Conservation (phyloP, 1,284 basidiomycete species). For the Heterobasidion irregulare region DNA sequence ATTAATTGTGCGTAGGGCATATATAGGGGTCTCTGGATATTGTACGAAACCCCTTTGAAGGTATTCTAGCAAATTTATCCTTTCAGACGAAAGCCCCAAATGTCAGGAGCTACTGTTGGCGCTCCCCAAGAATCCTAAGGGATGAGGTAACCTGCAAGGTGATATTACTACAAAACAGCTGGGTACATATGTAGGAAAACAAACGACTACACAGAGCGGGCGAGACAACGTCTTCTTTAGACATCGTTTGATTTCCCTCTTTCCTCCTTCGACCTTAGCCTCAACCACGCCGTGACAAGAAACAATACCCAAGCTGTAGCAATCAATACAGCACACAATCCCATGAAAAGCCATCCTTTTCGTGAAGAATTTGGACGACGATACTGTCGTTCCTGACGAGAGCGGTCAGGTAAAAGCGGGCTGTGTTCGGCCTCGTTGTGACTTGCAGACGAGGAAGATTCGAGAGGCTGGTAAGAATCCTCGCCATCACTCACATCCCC, state of each 20-base stretch:
- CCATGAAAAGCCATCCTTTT: constrained; percentile 44
- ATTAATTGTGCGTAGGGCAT: too few relatives aligned
- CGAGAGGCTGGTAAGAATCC: background rate
- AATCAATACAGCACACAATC: constrained; percentile 36
- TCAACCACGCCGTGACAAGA: constrained; percentile 51
- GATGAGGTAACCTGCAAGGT: too few relatives aligned
- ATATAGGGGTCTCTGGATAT: too few relatives aligned
- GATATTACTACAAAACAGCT: too few relatives aligned
- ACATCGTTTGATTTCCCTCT: constrained; percentile 4
- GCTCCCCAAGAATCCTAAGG: background rate
- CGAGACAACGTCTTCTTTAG: too few relatives aligned
- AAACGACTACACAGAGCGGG: too few relatives aligned
- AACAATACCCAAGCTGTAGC: constrained; percentile 59
- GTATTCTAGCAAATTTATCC: too few relatives aligned
- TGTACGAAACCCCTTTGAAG: too few relatives aligned
- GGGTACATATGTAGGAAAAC: too few relatives aligned
- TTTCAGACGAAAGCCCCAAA: background rate
- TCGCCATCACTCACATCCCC: too few relatives aligned
- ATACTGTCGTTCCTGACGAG: too few relatives aligned
- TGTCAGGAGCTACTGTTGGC: background rate
- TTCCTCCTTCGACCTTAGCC: constrained; percentile 36
- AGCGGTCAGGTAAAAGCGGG: too few relatives aligned
- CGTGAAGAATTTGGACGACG: constrained; percentile 8
- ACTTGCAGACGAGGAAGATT: background rate
- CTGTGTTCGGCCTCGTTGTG: background rate